phyloP scores from a whole-genome alignment of 2,329 filamentous ascomycete genomes.

The Truncatella angustata region DNA sequence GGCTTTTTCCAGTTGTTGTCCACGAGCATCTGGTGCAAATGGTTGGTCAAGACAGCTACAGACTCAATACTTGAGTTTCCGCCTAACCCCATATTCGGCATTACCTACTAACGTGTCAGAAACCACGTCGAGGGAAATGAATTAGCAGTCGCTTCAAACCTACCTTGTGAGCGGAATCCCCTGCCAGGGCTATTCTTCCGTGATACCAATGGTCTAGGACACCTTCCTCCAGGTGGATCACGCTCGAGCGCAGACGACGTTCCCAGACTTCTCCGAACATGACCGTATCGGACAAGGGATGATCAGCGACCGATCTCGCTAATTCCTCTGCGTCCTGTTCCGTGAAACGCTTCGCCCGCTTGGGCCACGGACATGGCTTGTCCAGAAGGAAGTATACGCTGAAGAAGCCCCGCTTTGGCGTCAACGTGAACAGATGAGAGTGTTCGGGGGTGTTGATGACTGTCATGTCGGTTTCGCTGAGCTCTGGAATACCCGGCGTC shows the following conservation, averaged over 20 bases:
- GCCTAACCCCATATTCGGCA: conserved; percentile 4
- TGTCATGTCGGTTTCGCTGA: too few relatives aligned
- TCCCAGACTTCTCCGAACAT: conserved; percentile 29
- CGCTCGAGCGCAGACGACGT: conserved; percentile 14
- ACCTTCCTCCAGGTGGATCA: conserved; percentile 32
- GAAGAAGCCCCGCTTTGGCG: conserved; percentile 11
- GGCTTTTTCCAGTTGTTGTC: conserved; percentile 1
- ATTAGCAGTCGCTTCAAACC: background rate
- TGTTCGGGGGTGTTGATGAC: conserved; percentile 7
- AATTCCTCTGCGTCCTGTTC: conserved; percentile 18
- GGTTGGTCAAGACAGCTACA: conserved; percentile 1
- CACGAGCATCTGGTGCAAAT: background rate
- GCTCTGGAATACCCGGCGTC: too few relatives aligned
- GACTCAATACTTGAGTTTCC: conserved; percentile 8
- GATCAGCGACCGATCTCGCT: conserved; percentile 19
- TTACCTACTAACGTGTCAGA: background rate
- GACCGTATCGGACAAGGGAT: conserved; percentile 19
- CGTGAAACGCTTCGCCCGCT: conserved; percentile 9
- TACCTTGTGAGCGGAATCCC: conserved; percentile 37
- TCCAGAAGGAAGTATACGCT: conserved; percentile 11
- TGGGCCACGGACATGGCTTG: conserved; percentile 7
- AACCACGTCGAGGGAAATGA: background rate
- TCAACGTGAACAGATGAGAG: conserved; percentile 6
- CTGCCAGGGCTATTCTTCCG: conserved; percentile 31
- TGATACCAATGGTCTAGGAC: conserved; percentile 31